These are phyloP conservation scores for Saccharomycopsis selenospora DNA, from an alignment of 805 yeast species.

Conservation along the genomic window DNA sequence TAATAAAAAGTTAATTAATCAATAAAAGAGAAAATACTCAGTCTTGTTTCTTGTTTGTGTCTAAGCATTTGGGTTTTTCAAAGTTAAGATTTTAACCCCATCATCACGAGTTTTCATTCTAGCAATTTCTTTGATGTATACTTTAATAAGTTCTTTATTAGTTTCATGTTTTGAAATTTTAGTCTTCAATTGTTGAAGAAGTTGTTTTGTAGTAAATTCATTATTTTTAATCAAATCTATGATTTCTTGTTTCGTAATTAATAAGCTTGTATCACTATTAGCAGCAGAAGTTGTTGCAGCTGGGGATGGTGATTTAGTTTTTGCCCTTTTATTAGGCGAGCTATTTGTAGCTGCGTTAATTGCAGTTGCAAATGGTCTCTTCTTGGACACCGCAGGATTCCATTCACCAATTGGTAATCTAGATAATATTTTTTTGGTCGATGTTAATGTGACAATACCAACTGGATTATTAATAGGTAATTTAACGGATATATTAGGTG, in stretches of 20 bases:
- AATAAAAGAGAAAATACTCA: too few species aligned
- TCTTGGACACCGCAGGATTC: constrained; percentile 56
- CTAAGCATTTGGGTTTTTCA: constrained; percentile 10
- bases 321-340: constrained; percentile 6
- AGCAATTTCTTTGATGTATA: constrained; percentile 49
- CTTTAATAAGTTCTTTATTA: constrained; percentile 54
- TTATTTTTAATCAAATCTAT: constrained; percentile 46
- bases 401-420: constrained; percentile 78
- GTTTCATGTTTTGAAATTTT: constrained; percentile 59
- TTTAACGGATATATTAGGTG: constrained; percentile 34
- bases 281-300: constrained; percentile 8
- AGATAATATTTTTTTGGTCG: constrained; percentile 50
- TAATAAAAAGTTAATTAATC: too few species aligned
- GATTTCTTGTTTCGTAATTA: constrained; percentile 69
- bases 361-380: constrained; percentile 29
- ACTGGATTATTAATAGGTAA: constrained; percentile 37
- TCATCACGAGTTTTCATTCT: constrained; percentile 36
- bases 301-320: constrained; percentile 22
- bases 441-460: constrained; percentile 57
- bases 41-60: too few species aligned
- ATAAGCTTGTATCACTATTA: constrained; percentile 22
- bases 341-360: constrained; percentile 23
- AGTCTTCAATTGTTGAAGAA: constrained; percentile 51
- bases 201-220: constrained; percentile 47
- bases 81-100: constrained; percentile 26